Conservation (phyloP, 129 eudicot genomes). For the Lactuca saligna region DNA sequence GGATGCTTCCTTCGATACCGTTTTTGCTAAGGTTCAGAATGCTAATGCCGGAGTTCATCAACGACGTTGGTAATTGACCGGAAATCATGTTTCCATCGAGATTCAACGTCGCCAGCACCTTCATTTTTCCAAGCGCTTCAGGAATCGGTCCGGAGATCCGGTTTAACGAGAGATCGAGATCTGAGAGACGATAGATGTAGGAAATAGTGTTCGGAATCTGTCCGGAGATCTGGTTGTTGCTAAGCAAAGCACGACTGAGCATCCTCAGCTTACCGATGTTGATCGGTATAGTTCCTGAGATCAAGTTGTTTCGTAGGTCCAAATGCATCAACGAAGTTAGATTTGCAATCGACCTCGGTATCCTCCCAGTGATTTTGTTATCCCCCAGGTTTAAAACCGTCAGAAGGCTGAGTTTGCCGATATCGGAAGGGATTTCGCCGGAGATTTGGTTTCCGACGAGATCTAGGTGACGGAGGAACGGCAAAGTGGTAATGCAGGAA, state of each 20-base stretch:
- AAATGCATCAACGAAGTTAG: conserved; percentile 70
- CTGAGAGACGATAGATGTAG: conserved; percentile 66
- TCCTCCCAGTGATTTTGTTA: conserved; percentile 60
- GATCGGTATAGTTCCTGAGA: conserved; percentile 54
- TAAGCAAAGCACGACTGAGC: conserved; percentile 75
- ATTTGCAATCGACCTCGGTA: conserved; percentile 60
- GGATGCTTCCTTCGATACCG: conserved; percentile 58
- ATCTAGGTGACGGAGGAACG: conserved; percentile 66
- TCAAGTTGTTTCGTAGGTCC: conserved; percentile 67
- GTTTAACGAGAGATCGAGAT: conserved; percentile 75
- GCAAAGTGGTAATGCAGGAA: conserved; percentile 47
- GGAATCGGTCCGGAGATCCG: conserved; percentile 74
- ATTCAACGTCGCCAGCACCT: conserved; percentile 69
- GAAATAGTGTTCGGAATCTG: conserved; percentile 51
- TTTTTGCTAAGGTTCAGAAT: conserved; percentile 68
- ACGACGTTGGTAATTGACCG: conserved; percentile 57
- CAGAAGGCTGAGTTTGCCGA: conserved; percentile 62
- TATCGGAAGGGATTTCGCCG: conserved; percentile 63
- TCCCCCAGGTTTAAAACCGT: conserved; percentile 78
- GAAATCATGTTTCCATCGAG: conserved; percentile 72
- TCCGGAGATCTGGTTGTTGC: conserved; percentile 54
- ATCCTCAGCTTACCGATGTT: conserved; percentile 66
- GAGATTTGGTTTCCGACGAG: conserved; percentile 70
- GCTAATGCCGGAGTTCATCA: conserved; percentile 57
- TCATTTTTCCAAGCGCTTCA: conserved; percentile 62